Base-by-base conservation (phyloP, 2,329 filamentous ascomycete species). In the Xylariaceae sp. region DNA sequence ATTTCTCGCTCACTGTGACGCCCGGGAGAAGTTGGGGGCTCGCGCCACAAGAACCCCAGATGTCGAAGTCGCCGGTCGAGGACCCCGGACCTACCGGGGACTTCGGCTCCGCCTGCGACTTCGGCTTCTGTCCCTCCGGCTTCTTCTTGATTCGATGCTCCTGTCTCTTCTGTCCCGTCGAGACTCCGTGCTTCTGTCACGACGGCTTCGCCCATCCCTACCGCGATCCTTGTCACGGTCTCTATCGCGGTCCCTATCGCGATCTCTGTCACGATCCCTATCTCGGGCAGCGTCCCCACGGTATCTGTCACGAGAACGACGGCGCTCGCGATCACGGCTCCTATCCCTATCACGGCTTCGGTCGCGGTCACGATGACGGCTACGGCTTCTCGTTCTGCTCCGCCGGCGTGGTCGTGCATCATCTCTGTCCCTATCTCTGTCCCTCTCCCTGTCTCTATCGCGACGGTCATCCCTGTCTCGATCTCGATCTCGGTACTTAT, bases 251-350 rank as follows among this genome's bases (percentile, higher is more conserved):
- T 65, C 59, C 10, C 44, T 56, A 16, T 63, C 62, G 7, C 74
- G 68, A 18, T 80, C 77, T 52, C 71, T 67, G 42, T 70, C 65
- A 3, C 58, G 56, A 26, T 66, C 62, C 26, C 54, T 57, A 16
- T 60, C 52, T 20, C 57, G 57, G 44, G 54, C 56, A 37, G 32
- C 32, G 32, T 37, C 32, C 32, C 32, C 65, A 3, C 58, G 56
- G 26, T 66, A 61, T 20, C 54, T 56, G 14, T 60, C 52, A 23
- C 50, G 57, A 44, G 57, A 53, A 21, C 69, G 59, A 44, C 73
- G 69, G 6, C 68, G 67, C 21, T 71, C 70, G 40, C 71, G 62
- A 16, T 65, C 67, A 54, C 69, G 67, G 32, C 71, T 71, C 14
- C 71, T 63, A n/a, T 69, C 68, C 19, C 68, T 59, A 48, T 68